Percentiles rank a stretch among this genome's conserved stretches.
Evolutionary conservation across 2,329 filamentous ascomycete genomes (phyloP).

Genomic region (Rhinocladiella similis): DNA sequence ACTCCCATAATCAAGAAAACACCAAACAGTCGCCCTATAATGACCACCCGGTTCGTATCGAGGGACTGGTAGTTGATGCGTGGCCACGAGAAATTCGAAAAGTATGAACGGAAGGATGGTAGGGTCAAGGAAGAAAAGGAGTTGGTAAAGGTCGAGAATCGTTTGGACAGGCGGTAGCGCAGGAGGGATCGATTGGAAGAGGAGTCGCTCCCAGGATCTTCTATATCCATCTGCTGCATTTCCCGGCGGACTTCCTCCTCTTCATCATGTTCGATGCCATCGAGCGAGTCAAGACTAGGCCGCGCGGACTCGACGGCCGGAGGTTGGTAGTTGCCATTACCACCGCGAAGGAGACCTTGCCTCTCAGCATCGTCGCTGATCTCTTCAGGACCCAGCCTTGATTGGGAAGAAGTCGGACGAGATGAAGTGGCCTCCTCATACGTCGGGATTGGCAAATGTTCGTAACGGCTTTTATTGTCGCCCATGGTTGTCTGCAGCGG

Average conservation of each 20-base stretch:
- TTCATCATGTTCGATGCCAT: conserved; percentile 56
- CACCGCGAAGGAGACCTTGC: conserved; percentile 67
- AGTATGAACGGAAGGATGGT: conserved; percentile 46
- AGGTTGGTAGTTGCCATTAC: conserved; percentile 64
- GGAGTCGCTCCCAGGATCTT: conserved; percentile 58
- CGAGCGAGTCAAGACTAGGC: conserved; percentile 57
- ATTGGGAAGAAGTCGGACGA: conserved; percentile 52
- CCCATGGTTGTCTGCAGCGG: conserved; percentile 34
- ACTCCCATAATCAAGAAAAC: conserved; percentile 73
- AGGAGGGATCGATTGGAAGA: conserved; percentile 41
- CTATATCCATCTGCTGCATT: conserved; percentile 85
- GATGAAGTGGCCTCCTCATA: conserved; percentile 78
- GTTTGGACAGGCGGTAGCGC: conserved; percentile 56
- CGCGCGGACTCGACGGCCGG: conserved; percentile 84
- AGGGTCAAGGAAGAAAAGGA: conserved; percentile 59
- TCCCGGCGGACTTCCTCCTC: conserved; percentile 71
- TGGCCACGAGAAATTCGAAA: conserved; percentile 42
- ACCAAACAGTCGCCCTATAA: conserved; percentile 72
- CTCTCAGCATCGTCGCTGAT: conserved; percentile 71
- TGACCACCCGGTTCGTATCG: conserved; percentile 59
- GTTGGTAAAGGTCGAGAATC: conserved; percentile 56
- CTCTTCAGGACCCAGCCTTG: conserved; percentile 55
- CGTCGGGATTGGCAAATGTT: conserved; percentile 71
- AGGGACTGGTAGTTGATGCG: conserved; percentile 37
- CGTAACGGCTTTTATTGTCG: conserved; percentile 56